Percentiles rank a stretch among this genome's conserved stretches.
These are phyloP conservation scores for Starmerella davenportii DNA, from an alignment of 805 yeast species.

Conservation along the genomic window DNA sequence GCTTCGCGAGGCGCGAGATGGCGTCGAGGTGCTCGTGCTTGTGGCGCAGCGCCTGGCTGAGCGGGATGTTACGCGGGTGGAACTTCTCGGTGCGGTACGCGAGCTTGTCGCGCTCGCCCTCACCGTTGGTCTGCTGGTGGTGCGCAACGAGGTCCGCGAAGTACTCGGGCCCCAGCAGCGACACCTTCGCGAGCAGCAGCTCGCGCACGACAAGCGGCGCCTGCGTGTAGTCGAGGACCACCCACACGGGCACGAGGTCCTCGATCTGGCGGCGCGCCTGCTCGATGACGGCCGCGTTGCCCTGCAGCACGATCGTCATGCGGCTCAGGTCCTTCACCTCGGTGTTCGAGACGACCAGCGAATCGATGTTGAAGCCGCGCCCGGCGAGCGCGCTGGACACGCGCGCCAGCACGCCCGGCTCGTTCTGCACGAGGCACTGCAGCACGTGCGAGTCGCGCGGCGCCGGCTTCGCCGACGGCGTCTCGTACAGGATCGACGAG, in stretches of 20 bases:
- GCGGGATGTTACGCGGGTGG: constrained; percentile 81
- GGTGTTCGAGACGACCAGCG: constrained; percentile 88
- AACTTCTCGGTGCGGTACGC: constrained; percentile 24
- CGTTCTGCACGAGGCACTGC: constrained; percentile 94
- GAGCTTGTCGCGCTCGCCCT: constrained; percentile 21
- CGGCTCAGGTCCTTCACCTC: constrained; percentile 89
- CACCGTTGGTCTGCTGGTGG: constrained; percentile 34
- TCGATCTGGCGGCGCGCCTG: constrained; percentile 97
- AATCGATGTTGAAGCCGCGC: constrained; percentile 94
- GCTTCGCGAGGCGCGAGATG: constrained; percentile 57
- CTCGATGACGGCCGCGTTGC: constrained; percentile 90
- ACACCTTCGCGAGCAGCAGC: constrained; percentile 75
- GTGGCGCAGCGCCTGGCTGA: constrained; percentile 84
- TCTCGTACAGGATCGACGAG: constrained; percentile 83
- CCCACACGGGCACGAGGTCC: constrained; percentile 95
- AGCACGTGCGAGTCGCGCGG: constrained; percentile 73
- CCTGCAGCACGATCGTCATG: constrained; percentile 89
- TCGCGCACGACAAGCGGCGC: constrained; percentile 85
- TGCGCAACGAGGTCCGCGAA: constrained; percentile 85
- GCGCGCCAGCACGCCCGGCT: constrained; percentile 90
- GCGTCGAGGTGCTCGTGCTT: constrained; percentile 79
- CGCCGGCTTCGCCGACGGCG: constrained; percentile 41
- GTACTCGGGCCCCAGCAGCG: constrained; percentile 93
- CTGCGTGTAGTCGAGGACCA: constrained; percentile 83
- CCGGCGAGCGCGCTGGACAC: constrained; percentile 94